Conservation (phyloP, 1,284 basidiomycete genomes). For the Peniophora sp. region DNA sequence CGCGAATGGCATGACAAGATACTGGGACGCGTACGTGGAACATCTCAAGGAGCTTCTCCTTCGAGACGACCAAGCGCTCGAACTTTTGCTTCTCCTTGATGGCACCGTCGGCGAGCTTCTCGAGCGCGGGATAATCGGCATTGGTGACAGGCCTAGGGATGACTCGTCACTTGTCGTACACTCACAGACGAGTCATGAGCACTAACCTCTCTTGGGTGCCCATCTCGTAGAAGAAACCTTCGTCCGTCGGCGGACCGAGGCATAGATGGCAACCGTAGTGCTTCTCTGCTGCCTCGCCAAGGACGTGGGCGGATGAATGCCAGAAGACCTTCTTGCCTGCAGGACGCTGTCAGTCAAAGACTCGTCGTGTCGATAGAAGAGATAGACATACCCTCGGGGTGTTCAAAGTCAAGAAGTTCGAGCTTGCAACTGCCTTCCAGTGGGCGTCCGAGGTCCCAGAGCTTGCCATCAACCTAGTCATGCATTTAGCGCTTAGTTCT, state of each 20-base stretch:
- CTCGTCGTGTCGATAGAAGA: neutral
- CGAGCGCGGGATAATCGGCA: constrained; percentile 83
- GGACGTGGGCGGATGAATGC: constrained; percentile 98
- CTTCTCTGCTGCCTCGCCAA: constrained; percentile 96
- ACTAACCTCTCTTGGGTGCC: constrained; percentile 61
- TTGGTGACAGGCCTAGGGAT: constrained; percentile 58
- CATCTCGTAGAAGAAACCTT: constrained; percentile 99
- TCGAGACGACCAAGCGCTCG: constrained; percentile 88
- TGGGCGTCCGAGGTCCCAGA: constrained; percentile 96
- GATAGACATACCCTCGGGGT: constrained; percentile 71
- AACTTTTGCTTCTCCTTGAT: constrained; percentile 98
- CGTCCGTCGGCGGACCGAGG: constrained; percentile 94
- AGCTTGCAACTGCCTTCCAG: constrained; percentile 80
- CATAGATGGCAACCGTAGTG: constrained; percentile 98
- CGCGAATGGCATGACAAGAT: constrained; percentile 6
- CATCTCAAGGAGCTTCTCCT: constrained; percentile 94
- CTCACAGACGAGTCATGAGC: neutral
- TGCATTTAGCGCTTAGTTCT: neutral
- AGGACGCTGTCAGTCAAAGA: constrained; percentile 2
- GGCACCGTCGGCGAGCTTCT: constrained; percentile 82
- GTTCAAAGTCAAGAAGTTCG: constrained; percentile 90
- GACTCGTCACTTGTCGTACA: neutral
- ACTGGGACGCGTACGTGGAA: constrained; percentile 60
- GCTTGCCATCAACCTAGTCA: constrained; percentile 71
- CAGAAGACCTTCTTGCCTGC: constrained; percentile 94